These are phyloP conservation scores for Cytospora leucostoma DNA, from an alignment of 2,329 filamentous ascomycete genomes.

Conservation along the genomic window DNA sequence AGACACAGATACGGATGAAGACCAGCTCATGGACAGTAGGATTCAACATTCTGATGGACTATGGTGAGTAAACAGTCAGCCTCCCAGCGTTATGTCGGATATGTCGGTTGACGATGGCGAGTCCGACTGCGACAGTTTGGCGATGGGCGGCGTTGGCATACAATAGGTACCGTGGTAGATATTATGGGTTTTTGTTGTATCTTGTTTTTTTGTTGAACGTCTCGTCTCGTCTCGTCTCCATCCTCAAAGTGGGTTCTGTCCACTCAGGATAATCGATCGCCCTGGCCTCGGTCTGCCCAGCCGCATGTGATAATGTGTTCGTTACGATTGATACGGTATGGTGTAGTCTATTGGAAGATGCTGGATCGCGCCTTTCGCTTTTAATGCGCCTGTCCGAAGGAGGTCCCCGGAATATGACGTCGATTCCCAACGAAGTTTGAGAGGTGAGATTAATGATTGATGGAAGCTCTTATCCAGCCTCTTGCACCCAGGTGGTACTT, in stretches of 20 bases:
- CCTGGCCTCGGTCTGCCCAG: neutral
- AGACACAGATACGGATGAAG: conserved; percentile 48
- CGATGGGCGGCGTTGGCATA: neutral
- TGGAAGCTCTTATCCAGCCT: neutral
- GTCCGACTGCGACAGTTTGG: neutral
- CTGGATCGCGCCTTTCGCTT: conserved; percentile 1
- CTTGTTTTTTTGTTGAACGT: neutral
- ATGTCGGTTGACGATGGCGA: neutral
- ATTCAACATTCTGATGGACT: conserved; percentile 21
- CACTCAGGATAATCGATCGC: neutral
- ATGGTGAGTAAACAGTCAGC: neutral
- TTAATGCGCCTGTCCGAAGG: neutral
- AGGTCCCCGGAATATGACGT: conserved; percentile 14
- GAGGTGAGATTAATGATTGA: neutral
- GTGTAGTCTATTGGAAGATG: neutral
- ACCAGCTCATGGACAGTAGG: conserved; percentile 39
- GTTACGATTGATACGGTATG: too few relatives aligned
- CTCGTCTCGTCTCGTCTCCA: neutral
- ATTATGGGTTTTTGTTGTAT: neutral
- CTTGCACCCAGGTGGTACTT: too few relatives aligned
- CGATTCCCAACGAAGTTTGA: neutral
- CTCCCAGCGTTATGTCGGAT: neutral
- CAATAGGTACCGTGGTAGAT: neutral
- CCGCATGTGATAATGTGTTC: neutral
- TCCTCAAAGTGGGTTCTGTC: neutral